Conservation (phyloP, 1,284 basidiomycete genomes). For the Cryptococcus sp. region DNA sequence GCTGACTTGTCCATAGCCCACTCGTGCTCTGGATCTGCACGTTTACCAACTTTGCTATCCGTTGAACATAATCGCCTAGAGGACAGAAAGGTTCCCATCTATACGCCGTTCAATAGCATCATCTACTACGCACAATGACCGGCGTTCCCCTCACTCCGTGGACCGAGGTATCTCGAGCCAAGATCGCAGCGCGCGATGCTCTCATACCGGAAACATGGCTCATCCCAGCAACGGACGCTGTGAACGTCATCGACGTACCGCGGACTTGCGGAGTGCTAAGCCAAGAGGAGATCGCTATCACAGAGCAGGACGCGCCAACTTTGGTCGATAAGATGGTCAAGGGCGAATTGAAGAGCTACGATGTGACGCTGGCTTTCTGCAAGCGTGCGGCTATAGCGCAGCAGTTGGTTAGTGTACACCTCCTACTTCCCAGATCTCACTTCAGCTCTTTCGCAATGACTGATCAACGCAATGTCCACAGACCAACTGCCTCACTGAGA, state of each 20-base stretch:
- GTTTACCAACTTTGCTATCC: too few relatives aligned
- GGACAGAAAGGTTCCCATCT: too few relatives aligned
- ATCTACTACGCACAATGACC: not conserved
- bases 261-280: slow-evolving; percentile 63
- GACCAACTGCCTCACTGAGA: slow-evolving; percentile 55
- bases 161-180: slow-evolving; percentile 60
- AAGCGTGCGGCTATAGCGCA: slow-evolving; percentile 79
- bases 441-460: not conserved
- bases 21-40: too few relatives aligned
- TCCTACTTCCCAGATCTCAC: not conserved
- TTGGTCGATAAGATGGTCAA: slow-evolving; percentile 32
- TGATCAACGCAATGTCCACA: slow-evolving; percentile 11
- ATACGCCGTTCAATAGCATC: slow-evolving; percentile 2
- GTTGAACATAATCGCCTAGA: too few relatives aligned
- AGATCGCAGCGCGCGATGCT: slow-evolving; percentile 59
- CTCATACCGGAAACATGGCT: slow-evolving; percentile 66
- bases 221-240: slow-evolving; percentile 47
- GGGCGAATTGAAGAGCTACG: slow-evolving; percentile 31
- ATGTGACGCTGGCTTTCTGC: slow-evolving; percentile 61
- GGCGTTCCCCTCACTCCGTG: slow-evolving; percentile 46
- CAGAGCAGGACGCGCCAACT: slow-evolving; percentile 53
- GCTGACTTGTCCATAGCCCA: too few relatives aligned
- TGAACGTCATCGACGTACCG: slow-evolving; percentile 63
- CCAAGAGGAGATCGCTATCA: slow-evolving; percentile 66
- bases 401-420: slow-evolving; percentile 63